phyloP scores from a whole-genome alignment of 441 rosid genomes.

The Gossypium trilobum region DNA sequence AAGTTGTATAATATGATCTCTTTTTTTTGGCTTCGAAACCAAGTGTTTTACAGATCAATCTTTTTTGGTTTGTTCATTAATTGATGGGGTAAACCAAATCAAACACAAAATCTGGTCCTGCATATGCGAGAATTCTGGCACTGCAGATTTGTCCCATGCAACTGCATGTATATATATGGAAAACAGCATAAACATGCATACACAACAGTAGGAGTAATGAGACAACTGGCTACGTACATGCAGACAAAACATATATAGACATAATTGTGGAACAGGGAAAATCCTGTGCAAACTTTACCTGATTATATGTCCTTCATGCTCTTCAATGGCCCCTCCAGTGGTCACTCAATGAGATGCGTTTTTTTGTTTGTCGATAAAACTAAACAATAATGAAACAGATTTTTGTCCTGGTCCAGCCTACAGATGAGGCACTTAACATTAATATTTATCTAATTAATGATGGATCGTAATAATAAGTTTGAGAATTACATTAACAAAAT shows the following conservation, averaged over 20 bases:
- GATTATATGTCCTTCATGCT: neutral
- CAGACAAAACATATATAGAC: neutral
- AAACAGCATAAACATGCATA: neutral
- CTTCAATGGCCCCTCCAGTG: slow-evolving; percentile 10
- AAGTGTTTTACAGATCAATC: neutral
- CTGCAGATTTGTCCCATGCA: slow-evolving; percentile 3
- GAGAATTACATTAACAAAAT: neutral
- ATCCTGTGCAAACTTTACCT: neutral
- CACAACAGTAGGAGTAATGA: neutral
- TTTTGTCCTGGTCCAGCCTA: neutral
- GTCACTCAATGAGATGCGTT: neutral
- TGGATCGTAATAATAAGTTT: neutral
- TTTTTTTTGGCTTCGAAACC: neutral
- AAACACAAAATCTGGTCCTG: neutral
- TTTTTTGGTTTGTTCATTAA: slow-evolving; percentile 2
- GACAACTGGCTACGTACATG: neutral
- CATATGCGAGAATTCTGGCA: neutral
- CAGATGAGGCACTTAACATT: neutral
- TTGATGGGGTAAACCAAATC: neutral
- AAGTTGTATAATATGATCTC: neutral
- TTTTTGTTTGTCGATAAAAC: neutral
- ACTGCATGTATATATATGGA: neutral
- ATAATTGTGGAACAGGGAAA: neutral
- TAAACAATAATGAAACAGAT: neutral
- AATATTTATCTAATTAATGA: neutral